Base-by-base conservation (phyloP, 2,329 filamentous ascomycete species). In the Cryoendolithus antarcticus region DNA sequence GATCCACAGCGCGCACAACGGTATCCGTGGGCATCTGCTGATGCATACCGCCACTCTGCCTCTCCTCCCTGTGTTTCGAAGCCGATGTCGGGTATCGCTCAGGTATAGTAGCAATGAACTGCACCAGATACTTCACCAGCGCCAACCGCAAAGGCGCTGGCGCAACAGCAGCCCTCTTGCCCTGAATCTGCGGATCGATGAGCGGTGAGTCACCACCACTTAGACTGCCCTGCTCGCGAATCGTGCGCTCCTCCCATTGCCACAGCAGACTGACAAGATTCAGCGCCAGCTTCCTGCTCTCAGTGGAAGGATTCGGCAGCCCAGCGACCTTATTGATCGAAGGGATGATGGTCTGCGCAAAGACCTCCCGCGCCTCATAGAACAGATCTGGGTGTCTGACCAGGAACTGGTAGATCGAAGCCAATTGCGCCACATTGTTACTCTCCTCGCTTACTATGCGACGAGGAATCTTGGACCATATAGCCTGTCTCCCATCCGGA, bases 381-480 rank as follows among this genome's bases (percentile, higher is more conserved):
- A 98, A 98, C 4, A 98, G 67, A 53, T 91, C 81, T 0, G 88
- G 82, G 56, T 96, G 89, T 41, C 84, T 77, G 30, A 95, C 89
- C 28, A 98, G 70, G 63, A 98, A 98, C 54, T 95, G 83, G 67
- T 95, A 96, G 51, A 98, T 96, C 64, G 83, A 91, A 38, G 86
- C 94, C 65, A 96, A 82, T 62, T 96, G 91, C 60, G 93, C 88
- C 34, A 89, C 72, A 52, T 98, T 98, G 46, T 91, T 85, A 19
- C 85, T 88, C 60, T 98, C 91, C 57, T 98, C 93, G 3, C 86
- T 80, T 13, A 98, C 65, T 21, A 98, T 93, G 39, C 88, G 85
- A 32, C 89, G 77, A 21, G 91, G 88, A 48, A 88, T 84, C 47
- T 86, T 79, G 6, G 88, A 85, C 91, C 89, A 98, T 8, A 86